Evolutionary conservation across 1,284 basidiomycete species (phyloP).

Genomic region (Ganoderma leucocontextum): DNA sequence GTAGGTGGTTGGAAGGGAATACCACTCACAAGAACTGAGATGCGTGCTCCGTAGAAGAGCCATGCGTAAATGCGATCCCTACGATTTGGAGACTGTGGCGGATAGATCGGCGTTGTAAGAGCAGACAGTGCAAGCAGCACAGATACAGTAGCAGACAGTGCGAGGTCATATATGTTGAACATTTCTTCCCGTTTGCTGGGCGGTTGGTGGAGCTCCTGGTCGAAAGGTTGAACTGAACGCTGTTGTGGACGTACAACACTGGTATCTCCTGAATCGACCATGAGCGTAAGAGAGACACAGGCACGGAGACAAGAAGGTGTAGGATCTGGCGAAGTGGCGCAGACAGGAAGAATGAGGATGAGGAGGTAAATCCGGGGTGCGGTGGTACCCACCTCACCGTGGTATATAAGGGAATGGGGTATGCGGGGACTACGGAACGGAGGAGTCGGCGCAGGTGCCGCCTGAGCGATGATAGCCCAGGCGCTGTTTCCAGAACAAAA

Average conservation of each 20-base stretch:
- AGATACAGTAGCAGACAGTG: neutral
- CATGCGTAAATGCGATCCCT: neutral
- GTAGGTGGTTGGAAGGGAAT: neutral
- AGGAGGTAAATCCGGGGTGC: neutral
- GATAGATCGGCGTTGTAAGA: neutral
- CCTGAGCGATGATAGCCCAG: neutral
- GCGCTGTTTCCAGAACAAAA: neutral
- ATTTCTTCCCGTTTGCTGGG: neutral
- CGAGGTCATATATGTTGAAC: conserved; percentile 5
- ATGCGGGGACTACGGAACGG: neutral
- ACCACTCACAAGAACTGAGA: neutral
- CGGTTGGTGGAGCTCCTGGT: neutral
- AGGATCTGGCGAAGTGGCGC: neutral
- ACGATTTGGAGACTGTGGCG: conserved; percentile 3
- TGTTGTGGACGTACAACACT: neutral
- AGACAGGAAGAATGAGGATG: neutral
- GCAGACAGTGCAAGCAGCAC: conserved; percentile 1
- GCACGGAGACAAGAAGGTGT: neutral
- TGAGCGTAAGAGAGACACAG: neutral
- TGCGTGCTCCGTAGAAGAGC: conserved; percentile 6
- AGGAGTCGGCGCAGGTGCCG: neutral
- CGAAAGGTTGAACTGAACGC: neutral
- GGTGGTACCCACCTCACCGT: neutral
- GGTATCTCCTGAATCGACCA: neutral
- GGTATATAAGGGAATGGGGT: neutral